Percentiles rank a stretch among this genome's conserved stretches.
Conservation (phyloP, 352 stramenopile genomes). For the Pythium diclinum region DNA sequence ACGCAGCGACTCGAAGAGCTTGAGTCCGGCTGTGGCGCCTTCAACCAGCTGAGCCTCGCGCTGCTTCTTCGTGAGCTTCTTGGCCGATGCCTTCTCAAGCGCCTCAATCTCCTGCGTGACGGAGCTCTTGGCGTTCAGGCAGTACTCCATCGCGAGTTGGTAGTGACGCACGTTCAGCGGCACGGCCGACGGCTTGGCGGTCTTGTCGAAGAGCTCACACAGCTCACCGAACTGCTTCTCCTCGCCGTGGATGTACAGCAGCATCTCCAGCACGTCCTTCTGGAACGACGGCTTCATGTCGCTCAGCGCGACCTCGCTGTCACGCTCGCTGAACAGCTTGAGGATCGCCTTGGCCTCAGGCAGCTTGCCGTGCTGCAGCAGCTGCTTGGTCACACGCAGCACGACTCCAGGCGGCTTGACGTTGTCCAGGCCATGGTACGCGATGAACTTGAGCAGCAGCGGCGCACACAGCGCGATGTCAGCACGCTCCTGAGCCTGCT, state of each 20-base stretch:
- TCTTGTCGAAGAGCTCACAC: conserved; percentile 42
- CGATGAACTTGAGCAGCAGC: conserved; percentile 59
- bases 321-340: conserved; percentile 37
- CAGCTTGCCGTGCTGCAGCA: conserved; percentile 43
- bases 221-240: conserved; percentile 42
- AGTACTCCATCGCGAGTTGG: conserved; percentile 73
- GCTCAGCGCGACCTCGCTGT: conserved; percentile 42
- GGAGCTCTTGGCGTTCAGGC: conserved; percentile 3
- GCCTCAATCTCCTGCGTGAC: not conserved
- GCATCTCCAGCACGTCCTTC: conserved; percentile 63
- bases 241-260: conserved; percentile 69
- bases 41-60: conserved; percentile 17
- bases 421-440: conserved; percentile 38
- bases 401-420: conserved; percentile 38
- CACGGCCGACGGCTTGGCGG: conserved; percentile 38
- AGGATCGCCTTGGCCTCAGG: conserved; percentile 52
- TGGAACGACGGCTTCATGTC: conserved; percentile 60
- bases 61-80: conserved; percentile 20
- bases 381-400: conserved; percentile 44
- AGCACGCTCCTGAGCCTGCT: conserved; percentile 3
- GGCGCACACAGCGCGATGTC: conserved; percentile 41
- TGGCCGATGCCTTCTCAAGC: conserved; percentile 18
- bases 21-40: conserved; percentile 48
- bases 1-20: conserved; percentile 72
- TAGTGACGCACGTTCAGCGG: conserved; percentile 58